phyloP scores from a whole-genome alignment of 1,284 basidiomycete genomes.

The Trichosporon coremiiforme region DNA sequence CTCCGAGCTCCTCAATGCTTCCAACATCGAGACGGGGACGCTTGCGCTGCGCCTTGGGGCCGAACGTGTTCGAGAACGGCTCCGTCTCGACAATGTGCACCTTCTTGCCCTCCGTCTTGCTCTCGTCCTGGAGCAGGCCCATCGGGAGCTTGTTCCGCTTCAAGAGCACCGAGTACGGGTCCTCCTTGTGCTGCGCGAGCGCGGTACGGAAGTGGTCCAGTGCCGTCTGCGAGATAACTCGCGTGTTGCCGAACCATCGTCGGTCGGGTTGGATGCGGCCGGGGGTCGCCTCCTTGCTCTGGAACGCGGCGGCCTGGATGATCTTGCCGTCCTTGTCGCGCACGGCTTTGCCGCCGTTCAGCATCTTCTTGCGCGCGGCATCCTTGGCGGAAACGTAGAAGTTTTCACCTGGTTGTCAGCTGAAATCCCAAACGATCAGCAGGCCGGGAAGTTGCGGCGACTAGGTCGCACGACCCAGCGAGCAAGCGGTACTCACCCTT shows the following conservation, averaged over 20 bases:
- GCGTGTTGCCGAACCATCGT: conserved; percentile 95
- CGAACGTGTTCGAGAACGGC: conserved; percentile 88
- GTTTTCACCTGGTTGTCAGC: conserved; percentile 60
- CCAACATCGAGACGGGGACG: conserved; percentile 79
- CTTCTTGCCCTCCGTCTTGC: conserved; percentile 79
- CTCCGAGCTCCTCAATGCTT: conserved; percentile 81
- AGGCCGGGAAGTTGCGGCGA: background rate
- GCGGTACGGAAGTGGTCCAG: conserved; percentile 92
- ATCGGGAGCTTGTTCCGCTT: conserved; percentile 92
- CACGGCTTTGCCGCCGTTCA: conserved; percentile 84
- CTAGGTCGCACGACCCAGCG: background rate
- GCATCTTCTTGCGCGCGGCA: conserved; percentile 80
- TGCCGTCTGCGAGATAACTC: conserved; percentile 95
- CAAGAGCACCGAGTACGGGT: conserved; percentile 90
- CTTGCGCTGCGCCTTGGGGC: conserved; percentile 90
- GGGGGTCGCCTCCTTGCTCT: conserved; percentile 82
- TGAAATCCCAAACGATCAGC: background rate
- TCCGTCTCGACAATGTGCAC: conserved; percentile 92
- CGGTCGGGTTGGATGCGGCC: conserved; percentile 90
- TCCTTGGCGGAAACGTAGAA: conserved; percentile 91
- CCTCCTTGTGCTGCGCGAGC: conserved; percentile 76
- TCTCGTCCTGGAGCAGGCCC: conserved; percentile 84
- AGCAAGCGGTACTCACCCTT: conserved; percentile 60
- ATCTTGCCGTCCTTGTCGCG: conserved; percentile 87
- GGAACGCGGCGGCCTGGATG: conserved; percentile 86